Conservation (phyloP, 2,329 filamentous ascomycete species). For the Proliferodiscus dingleyae region DNA sequence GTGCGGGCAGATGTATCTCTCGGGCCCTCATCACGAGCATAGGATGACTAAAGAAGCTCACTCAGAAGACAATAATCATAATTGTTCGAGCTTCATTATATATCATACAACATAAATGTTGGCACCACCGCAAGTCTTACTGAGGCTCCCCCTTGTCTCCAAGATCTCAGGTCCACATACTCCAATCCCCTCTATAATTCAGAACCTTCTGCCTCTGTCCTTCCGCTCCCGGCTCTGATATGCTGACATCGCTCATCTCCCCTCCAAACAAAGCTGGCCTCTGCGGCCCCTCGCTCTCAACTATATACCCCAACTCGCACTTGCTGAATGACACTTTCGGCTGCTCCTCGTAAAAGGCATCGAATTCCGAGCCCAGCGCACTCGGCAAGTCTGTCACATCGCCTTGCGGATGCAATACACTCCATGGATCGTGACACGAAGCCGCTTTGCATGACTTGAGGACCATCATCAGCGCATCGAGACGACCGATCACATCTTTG, state of each 20-base stretch:
- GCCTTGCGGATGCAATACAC: constrained; percentile 47
- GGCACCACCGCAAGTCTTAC: too few relatives aligned
- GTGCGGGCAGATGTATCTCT: too few relatives aligned
- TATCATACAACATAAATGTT: too few relatives aligned
- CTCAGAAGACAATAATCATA: too few relatives aligned
- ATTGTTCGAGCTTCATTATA: too few relatives aligned
- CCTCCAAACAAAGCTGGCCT: neutral
- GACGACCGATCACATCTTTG: constrained; percentile 40
- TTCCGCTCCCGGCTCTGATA: neutral
- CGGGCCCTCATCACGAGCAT: too few relatives aligned
- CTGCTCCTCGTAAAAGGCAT: constrained; percentile 46
- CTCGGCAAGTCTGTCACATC: constrained; percentile 45
- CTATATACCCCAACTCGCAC: constrained; percentile 51
- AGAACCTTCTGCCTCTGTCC: neutral
- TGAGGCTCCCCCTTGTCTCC: too few relatives aligned
- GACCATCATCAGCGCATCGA: constrained; percentile 54
- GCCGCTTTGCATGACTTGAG: constrained; percentile 54
- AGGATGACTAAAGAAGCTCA: too few relatives aligned
- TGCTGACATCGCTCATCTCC: neutral
- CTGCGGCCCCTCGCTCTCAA: constrained; percentile 50
- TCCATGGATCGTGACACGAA: constrained; percentile 51
- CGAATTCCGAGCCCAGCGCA: constrained; percentile 42
- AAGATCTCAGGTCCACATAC: neutral
- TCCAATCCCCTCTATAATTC: neutral
- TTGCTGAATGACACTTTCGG: constrained; percentile 47